Base-by-base conservation (phyloP, 2,329 filamentous ascomycete species). In the Cladosporium sp. region DNA sequence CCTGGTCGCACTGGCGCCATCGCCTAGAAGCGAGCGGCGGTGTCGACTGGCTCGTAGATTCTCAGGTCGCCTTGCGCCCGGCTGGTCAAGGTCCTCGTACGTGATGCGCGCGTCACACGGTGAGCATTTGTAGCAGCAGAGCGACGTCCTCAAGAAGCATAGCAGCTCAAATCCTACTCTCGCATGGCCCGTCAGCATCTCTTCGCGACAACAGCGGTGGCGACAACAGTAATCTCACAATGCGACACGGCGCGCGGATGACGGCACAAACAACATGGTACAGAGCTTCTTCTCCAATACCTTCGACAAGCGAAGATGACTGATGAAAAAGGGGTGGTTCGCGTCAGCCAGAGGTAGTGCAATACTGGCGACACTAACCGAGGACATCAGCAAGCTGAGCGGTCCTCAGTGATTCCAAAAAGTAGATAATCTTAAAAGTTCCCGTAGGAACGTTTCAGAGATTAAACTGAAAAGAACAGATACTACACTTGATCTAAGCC, bases 381-480 rank as follows among this genome's bases (percentile, higher is more conserved):
- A 47, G 51, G 61, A 36, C 61, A 64, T 64, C 61, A 64, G 61
- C 61, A 64, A 64, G 61, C 61, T 64, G 61, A 64, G 61, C 51
- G 61, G 61, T 36, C 61, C 61, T 26, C 49, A 30, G 38, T 64
- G 28, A 38, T n/a, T 64, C 61, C 61, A 64, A 64, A 64, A 57
- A 64, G 34, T 55, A 57, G 61, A 57, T 64, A 57, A 64, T 57
- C 61, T 62, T 55, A 30, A 47, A 41, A 30, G 51, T 64, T 15
- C 18, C 61, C 61, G 61, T 64, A 47, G 61, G 18, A 15, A 64
- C 51, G 61, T 64, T 64, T 64, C 61, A 64, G 61, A 55, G 61
- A 64, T 64, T 57, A 64, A 64, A 64, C 61, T 64, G 61, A 64
- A 64, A 64, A 64, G 61, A 64, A 64, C 61, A 64, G 61, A 64